Percentiles rank a stretch among this genome's conserved stretches.
These are phyloP conservation scores for Berberis thunbergii DNA, from an alignment of 164 flowering plant species.

Conservation along the genomic window DNA sequence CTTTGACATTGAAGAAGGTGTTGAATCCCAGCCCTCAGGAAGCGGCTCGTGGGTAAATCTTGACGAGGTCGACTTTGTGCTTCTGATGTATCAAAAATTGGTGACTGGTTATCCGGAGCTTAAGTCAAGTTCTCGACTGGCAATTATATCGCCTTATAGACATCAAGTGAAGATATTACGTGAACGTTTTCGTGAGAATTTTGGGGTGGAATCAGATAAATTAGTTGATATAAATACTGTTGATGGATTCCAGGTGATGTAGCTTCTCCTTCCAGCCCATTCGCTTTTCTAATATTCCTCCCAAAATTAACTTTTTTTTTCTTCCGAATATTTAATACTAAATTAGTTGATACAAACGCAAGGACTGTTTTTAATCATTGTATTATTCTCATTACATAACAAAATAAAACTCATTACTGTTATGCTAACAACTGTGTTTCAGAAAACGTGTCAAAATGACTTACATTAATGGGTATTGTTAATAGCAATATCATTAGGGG, in stretches of 20 bases:
- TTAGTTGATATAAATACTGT: background rate
- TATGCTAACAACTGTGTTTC: too few species aligned
- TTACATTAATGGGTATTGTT: too few species aligned
- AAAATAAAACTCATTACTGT: too few species aligned
- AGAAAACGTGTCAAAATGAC: too few species aligned
- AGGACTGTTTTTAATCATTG: too few species aligned
- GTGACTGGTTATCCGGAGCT: background rate
- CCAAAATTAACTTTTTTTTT: too few species aligned
- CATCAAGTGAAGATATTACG: background rate
- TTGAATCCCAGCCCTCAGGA: background rate
- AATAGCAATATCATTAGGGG: too few species aligned
- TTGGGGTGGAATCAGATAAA: background rate
- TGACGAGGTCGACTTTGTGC: background rate
- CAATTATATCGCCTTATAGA: background rate
- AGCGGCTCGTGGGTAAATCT: background rate
- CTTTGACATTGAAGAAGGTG: conserved; percentile 9
- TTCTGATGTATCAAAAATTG: conserved; percentile 1
- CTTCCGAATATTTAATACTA: too few species aligned
- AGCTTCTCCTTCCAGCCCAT: background rate
- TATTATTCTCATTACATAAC: too few species aligned
- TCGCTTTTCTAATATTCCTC: too few species aligned
- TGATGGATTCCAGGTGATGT: conserved; percentile 56
- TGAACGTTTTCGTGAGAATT: background rate
- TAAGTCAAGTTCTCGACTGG: background rate
- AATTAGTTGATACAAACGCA: too few species aligned